These are phyloP conservation scores for Eucalyptus regnans DNA, from an alignment of 345 rosid species.

Conservation along the genomic window DNA sequence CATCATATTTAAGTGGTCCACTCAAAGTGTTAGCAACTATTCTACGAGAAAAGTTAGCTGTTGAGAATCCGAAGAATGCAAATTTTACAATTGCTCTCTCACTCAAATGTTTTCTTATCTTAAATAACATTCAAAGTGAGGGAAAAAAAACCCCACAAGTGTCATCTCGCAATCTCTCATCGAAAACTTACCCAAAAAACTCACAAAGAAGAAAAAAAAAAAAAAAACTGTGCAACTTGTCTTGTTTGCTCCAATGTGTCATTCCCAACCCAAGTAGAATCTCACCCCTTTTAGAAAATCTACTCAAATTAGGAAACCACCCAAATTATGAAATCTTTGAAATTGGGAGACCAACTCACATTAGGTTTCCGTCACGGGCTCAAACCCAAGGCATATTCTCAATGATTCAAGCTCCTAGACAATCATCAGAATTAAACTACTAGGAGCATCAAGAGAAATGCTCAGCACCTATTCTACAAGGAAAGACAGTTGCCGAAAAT, in stretches of 20 bases:
- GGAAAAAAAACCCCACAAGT: too few species aligned
- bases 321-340: neutral
- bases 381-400: neutral
- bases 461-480: too few species aligned
- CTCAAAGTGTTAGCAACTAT: rapidly evolving
- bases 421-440: neutral
- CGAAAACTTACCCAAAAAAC: neutral
- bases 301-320: neutral
- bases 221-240: too few species aligned
- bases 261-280: neutral
- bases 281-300: neutral
- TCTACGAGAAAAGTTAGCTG: rapidly evolving
- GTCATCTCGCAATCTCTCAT: neutral
- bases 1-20: rapidly evolving
- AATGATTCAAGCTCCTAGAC: neutral
- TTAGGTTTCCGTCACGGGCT: neutral
- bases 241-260: neutral
- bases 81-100: neutral
- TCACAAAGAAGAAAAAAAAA: neutral
- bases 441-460: neutral
- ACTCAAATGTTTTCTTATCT: too few species aligned
- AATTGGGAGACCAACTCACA: neutral
- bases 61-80: rapidly evolving
- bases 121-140: too few species aligned
- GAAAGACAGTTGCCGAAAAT: too few species aligned